Evolutionary conservation across 352 stramenopile species (phyloP), one percentile per base, ranked within the genome.

Genomic region (Blastocystis sp.): DNA sequence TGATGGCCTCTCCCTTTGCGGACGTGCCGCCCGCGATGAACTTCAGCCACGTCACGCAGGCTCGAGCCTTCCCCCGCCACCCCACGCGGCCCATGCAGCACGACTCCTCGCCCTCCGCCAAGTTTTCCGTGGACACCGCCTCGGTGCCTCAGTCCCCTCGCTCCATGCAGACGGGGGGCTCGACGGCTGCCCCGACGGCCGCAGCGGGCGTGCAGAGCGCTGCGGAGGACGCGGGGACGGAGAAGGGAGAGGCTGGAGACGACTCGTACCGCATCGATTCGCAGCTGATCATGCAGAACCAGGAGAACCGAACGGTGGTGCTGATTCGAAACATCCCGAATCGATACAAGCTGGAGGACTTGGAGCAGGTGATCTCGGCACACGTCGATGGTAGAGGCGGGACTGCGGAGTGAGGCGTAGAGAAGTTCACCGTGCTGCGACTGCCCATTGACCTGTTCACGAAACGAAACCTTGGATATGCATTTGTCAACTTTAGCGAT

Each of bases 321-420:
- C 23, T 88, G 18, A 79, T 88, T 69, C 55, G 77, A n/a, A 88
- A 88, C 29, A 88, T 88, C 45, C 77, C 77, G n/a, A 88, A 88
- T 76, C 77, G 77, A 43, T 88, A 88, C 50, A 79, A 79, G 47
- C 53, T 84, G 73, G 73, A 84, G 73, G 73, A 84, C 53, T 37
- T 84, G 73, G 29, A 59, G 56, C 26, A 50, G 15, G 73, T 84
- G 73, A 84, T 84, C 41, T 13, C 26, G 0, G 59, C 73, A 15
- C 54, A 68, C n/a, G 73, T 84, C 18, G 47, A 84, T 26, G 73
- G 73, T 84, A 69, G 18, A 34, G 18, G 15, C 23, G n/a, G 26
- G 5, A 0, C 3, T 23, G 5, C n/a, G 8, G 47, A 15, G 6
- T 84, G 45, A 84, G 15, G n/a, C 20, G 7, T 68, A 84, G 77